Conservation (phyloP, 306 rosid species). For the Lagenaria siceraria region DNA sequence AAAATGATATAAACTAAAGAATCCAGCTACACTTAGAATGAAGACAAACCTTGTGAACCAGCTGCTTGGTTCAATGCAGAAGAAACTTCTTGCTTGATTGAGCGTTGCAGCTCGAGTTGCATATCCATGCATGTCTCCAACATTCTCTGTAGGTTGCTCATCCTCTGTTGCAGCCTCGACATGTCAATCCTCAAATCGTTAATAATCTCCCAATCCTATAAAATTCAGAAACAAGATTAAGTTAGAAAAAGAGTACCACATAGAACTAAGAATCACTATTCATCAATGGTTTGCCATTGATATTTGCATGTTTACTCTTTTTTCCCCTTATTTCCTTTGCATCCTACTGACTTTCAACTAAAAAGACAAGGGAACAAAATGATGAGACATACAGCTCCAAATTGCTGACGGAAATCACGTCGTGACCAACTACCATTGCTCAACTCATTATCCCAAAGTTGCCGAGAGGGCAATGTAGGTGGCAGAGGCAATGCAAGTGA, state of each 20-base stretch:
- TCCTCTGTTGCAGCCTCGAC: slow-evolving; percentile 91
- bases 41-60: slow-evolving; percentile 47
- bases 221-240: not conserved
- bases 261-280: not conserved
- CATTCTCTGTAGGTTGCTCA: slow-evolving; percentile 90
- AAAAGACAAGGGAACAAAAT: not conserved
- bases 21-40: not conserved
- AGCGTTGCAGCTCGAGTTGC: slow-evolving; percentile 98
- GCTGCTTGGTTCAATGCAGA: slow-evolving; percentile 79
- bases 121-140: slow-evolving; percentile 97
- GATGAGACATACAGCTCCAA: slow-evolving; percentile 49
- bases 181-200: slow-evolving; percentile 91
- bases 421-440: slow-evolving; percentile 61
- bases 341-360: not conserved
- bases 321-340: not conserved
- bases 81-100: slow-evolving; percentile 90
- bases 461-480: slow-evolving; percentile 48
- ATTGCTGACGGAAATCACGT: slow-evolving; percentile 52
- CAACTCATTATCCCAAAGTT: slow-evolving; percentile 57
- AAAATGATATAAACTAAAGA: not conserved
- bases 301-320: not conserved
- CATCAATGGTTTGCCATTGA: not conserved
- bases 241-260: not conserved
- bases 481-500: slow-evolving; percentile 34
- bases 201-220: slow-evolving; percentile 79